Evolutionary conservation across 768 basidiomycete genomes (phyloP).

Genomic region (Kwoniella sp.): DNA sequence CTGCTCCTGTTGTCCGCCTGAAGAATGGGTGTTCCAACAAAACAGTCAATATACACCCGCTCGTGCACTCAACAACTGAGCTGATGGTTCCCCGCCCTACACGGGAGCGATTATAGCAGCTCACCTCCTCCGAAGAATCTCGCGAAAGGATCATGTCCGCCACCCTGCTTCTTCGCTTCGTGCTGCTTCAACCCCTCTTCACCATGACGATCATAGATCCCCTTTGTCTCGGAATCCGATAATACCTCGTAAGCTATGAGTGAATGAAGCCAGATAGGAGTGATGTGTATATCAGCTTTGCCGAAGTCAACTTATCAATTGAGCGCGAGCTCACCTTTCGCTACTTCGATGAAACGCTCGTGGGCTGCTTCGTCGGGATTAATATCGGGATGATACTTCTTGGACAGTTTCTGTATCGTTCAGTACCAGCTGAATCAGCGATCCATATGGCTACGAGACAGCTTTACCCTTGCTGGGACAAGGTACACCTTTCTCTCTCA

Average conservation of each 20-base stretch:
- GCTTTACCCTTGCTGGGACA: too few species aligned
- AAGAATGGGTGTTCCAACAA: too few species aligned
- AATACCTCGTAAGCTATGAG: slow-evolving; percentile 84
- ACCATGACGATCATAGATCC: slow-evolving; percentile 91
- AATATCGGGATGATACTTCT: slow-evolving; percentile 92
- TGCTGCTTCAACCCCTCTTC: slow-evolving; percentile 90
- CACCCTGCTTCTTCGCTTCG: slow-evolving; percentile 64
- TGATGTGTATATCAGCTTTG: slow-evolving; percentile 43
- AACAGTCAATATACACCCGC: too few species aligned
- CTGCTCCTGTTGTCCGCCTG: slow-evolving; percentile 50
- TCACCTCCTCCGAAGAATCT: slow-evolving; percentile 79
- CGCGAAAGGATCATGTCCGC: slow-evolving; percentile 92
- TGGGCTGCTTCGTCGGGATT: slow-evolving; percentile 79
- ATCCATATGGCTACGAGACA: too few species aligned
- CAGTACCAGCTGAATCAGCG: background rate
- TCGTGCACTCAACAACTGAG: too few species aligned
- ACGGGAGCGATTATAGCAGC: too few species aligned
- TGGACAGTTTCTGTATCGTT: slow-evolving; percentile 64
- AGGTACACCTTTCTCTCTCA: background rate
- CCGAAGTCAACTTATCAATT: background rate
- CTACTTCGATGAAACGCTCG: slow-evolving; percentile 84
- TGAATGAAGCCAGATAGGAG: background rate
- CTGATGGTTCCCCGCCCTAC: too few species aligned
- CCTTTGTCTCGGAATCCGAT: slow-evolving; percentile 83
- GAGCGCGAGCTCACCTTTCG: slow-evolving; percentile 66